Evolutionary conservation across 2,329 filamentous ascomycete genomes (phyloP).

Genomic region (Penicillium occitanis): DNA sequence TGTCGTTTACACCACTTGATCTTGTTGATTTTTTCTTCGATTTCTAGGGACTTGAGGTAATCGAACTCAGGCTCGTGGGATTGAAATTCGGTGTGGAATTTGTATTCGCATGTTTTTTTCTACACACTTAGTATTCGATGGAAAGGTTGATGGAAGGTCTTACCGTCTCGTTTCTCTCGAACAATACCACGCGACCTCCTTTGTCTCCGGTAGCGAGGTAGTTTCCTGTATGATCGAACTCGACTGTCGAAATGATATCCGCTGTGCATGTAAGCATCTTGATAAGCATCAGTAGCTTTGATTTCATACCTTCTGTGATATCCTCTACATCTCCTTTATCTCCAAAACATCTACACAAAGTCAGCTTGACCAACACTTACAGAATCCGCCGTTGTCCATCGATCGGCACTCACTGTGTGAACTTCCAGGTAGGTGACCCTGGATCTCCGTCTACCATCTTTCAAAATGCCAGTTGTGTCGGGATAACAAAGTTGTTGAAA

Average conservation of each 20-base stretch:
- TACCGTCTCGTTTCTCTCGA: slow-evolving; percentile 86
- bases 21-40: slow-evolving; percentile 99
- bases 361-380: slow-evolving; percentile 19
- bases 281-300: not conserved
- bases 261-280: slow-evolving; percentile 30
- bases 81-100: slow-evolving; percentile 99
- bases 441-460: slow-evolving; percentile 97
- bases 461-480: slow-evolving; percentile 39
- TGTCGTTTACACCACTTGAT: slow-evolving; percentile 99
- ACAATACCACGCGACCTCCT: slow-evolving; percentile 53
- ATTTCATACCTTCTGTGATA: slow-evolving; percentile 80
- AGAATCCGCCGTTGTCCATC: slow-evolving; percentile 13
- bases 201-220: slow-evolving; percentile 55
- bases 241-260: slow-evolving; percentile 55
- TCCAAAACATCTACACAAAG: slow-evolving; percentile 78
- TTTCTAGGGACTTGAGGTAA: slow-evolving; percentile 97
- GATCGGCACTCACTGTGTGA: slow-evolving; percentile 79
- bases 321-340: slow-evolving; percentile 99
- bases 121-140: slow-evolving; percentile 38
- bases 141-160: slow-evolving; percentile 30
- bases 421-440: slow-evolving; percentile 97
- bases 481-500: slow-evolving; percentile 26
- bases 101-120: slow-evolving; percentile 99
- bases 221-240: slow-evolving; percentile 55
- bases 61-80: slow-evolving; percentile 99